A percentile compares a stretch with the other conserved stretches of the same genome.
These are phyloP conservation scores for Cadophora malorum DNA, from an alignment of 2,329 filamentous ascomycete species.

Conservation along the genomic window DNA sequence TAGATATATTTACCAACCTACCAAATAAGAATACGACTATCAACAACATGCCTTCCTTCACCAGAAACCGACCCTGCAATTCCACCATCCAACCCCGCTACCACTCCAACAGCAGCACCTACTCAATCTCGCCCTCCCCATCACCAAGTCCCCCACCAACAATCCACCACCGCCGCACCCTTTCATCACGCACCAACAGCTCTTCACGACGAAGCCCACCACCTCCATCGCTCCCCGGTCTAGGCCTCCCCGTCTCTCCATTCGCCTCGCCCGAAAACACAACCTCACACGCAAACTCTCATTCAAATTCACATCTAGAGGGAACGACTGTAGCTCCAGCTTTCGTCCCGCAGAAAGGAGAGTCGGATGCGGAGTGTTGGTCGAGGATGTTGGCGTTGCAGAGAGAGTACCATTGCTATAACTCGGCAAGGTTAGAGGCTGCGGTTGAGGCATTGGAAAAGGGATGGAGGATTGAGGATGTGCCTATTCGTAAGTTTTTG, in stretches of 20 bases:
- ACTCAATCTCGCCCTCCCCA: conserved; percentile 20
- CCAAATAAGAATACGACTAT: background rate
- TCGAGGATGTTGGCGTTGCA: conserved; percentile 42
- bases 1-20: background rate
- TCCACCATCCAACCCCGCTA: conserved; percentile 11
- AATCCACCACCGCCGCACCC: conserved; percentile 27
- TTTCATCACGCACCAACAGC: conserved; percentile 24
- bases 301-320: background rate
- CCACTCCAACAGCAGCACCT: conserved; percentile 9
- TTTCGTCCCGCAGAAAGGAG: conserved; percentile 13
- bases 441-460: conserved; percentile 42
- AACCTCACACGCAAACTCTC: background rate
- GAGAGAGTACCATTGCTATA: conserved; percentile 44
- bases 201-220: conserved; percentile 24
- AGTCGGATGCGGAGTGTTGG: conserved; percentile 41
- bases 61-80: conserved; percentile 1
- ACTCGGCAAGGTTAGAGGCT: conserved; percentile 43
- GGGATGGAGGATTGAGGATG: conserved; percentile 36
- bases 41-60: conserved; percentile 12
- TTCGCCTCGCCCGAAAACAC: conserved; percentile 1
- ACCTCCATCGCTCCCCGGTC: conserved; percentile 23
- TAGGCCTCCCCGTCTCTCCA: conserved; percentile 21
- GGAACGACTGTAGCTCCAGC: background rate
- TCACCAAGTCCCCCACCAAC: conserved; percentile 25
- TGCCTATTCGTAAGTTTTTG: conserved; percentile 39